phyloP scores from a whole-genome alignment of 1,284 basidiomycete genomes.

The Pisolithus thermaeus region DNA sequence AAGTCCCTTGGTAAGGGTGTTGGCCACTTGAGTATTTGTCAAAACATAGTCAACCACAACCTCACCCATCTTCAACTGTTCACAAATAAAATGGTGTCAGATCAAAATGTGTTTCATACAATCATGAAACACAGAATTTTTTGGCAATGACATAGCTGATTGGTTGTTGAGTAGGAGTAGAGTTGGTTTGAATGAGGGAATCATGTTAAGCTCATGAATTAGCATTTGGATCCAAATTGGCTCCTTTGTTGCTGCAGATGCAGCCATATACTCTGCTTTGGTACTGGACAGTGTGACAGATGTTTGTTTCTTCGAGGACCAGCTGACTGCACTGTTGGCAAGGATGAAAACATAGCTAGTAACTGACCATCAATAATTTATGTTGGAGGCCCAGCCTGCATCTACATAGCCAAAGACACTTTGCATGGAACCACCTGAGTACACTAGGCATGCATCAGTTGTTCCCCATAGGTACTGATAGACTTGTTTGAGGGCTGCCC shows the following conservation, averaged over 20 bases:
- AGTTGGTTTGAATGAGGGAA: not conserved
- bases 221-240: not conserved
- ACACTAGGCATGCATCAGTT: constrained; percentile 15
- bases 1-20: not conserved
- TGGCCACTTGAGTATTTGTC: not conserved
- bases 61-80: no score
- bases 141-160: constrained; percentile 21
- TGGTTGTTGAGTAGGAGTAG: constrained; percentile 26
- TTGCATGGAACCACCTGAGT: not conserved
- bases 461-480: no score
- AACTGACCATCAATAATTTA: no score
- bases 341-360: no score
- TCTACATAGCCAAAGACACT: no score
- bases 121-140: constrained; percentile 20
- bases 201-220: not conserved
- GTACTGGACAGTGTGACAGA: no score
- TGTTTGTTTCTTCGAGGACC: no score
- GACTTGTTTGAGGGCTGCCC: constrained; percentile 11
- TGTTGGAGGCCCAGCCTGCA: no score
- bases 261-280: constrained; percentile 8
- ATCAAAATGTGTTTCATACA: constrained; percentile 22
- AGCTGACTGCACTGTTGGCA: no score
- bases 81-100: no score
- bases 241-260: constrained; percentile 1
- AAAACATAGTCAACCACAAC: not conserved